Percentiles rank a stretch among this genome's conserved stretches.
Evolutionary conservation across 306 rosid genomes (phyloP).

Genomic region (Pterocarpus santalinus): DNA sequence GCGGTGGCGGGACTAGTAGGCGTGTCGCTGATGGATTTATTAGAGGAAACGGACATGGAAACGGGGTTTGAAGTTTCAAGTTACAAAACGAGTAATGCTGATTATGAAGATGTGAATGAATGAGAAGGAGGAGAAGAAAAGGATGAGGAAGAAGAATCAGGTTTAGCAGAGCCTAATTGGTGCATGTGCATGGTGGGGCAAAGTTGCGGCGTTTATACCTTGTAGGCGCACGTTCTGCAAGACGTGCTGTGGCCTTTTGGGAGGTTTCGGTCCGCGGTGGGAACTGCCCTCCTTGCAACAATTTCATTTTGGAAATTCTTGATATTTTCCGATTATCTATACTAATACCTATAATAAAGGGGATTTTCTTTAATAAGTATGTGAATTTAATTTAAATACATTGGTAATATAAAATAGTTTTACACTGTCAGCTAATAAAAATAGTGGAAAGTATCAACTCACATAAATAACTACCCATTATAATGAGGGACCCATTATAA

Average conservation of each 20-base stretch:
- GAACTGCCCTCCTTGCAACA: constrained; percentile 86
- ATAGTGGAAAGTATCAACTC: no score
- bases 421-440: no score
- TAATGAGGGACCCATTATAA: no score
- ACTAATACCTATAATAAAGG: no score
- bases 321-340: constrained; percentile 67
- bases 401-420: no score
- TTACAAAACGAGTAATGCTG: constrained; percentile 46
- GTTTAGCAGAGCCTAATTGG: constrained; percentile 59
- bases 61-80: constrained; percentile 58
- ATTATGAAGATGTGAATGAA: constrained; percentile 24
- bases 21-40: constrained; percentile 89
- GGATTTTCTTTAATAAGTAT: no score
- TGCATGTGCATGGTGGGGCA: constrained; percentile 96
- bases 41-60: constrained; percentile 77
- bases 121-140: constrained; percentile 39
- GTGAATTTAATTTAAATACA: no score
- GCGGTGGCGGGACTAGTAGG: constrained; percentile 49
- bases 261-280: constrained; percentile 84
- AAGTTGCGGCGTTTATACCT: constrained; percentile 77
- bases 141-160: background rate
- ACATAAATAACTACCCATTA: no score
- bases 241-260: constrained; percentile 62
- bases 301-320: constrained; percentile 81
- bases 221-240: constrained; percentile 96